Evolutionary conservation across 2,329 filamentous ascomycete genomes (phyloP), one percentile per base, ranked within the genome.

Genomic region (Helminthosporium solani): DNA sequence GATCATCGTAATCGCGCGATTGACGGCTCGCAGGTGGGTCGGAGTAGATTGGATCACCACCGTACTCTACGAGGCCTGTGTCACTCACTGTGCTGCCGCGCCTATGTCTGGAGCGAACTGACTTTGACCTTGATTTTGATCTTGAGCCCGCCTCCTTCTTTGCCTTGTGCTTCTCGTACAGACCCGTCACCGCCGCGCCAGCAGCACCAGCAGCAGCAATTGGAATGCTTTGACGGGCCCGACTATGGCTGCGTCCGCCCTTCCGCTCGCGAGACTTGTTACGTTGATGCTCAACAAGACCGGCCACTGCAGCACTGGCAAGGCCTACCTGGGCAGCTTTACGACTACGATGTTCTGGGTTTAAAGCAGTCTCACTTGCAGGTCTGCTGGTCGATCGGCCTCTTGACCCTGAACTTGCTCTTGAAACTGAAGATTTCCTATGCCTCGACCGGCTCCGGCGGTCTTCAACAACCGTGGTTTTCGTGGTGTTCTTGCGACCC

Each of bases 151-250:
- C 74, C 46, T 80, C 78, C 57, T 81, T 81, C 63, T 80, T 81
- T 33, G 75, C 78, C 66, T 84, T 83, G 49, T 77, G 79, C 57
- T 78, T 82, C 66, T 85, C 83, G 57, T 84, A 85, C 14, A 85
- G 63, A 19, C 79, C 80, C 46, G 82, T 79, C 25, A 82, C 72
- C 12, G 81, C 83, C 33, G 83, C 83, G 53, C 79, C 81, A 36
- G 80, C 79, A 12, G 83, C 68, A 39, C 82, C 82, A 42, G 81
- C 80, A 33, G 80, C 82, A 54, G 80, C 77, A 43, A 85, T 79
- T 1, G 82, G 82, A 5, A 82, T 72, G 38, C 79, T 81, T 50
- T 78, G 71, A 48, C 79, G 73, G 30, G 84, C 48, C 21, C 78
- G 75, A 31, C 78, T 83, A 46, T 73, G 76, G 33, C 78, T 82